Evolutionary conservation across 2,329 filamentous ascomycete genomes (phyloP).

Genomic region (Hyphodiscus sp.): DNA sequence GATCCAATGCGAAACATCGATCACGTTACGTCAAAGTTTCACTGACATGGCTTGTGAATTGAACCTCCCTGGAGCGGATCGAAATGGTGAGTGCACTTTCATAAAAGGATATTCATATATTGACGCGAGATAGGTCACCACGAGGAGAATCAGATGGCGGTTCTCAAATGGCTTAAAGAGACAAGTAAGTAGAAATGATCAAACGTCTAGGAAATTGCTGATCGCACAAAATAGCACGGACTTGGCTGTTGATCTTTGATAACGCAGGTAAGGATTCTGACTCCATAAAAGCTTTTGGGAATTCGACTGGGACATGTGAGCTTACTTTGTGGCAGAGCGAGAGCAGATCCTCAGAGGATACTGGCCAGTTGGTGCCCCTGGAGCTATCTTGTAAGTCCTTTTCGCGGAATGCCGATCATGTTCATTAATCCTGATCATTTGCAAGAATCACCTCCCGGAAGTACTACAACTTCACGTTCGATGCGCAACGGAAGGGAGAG

Average conservation of each 20-base stretch:
- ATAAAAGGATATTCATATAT: not conserved
- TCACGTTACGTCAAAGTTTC: slow-evolving; percentile 24
- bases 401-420: not conserved
- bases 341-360: slow-evolving; percentile 19
- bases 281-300: no score
- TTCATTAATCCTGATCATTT: not conserved
- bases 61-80: slow-evolving; percentile 20
- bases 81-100: slow-evolving; percentile 3
- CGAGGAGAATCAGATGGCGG: slow-evolving; percentile 15
- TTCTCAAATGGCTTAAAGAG: slow-evolving; percentile 14
- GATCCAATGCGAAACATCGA: slow-evolving; percentile 22
- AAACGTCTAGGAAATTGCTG: not conserved
- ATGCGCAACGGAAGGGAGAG: slow-evolving; percentile 15
- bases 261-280: slow-evolving; percentile 17
- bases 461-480: slow-evolving; percentile 24
- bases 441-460: slow-evolving; percentile 20
- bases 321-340: no score
- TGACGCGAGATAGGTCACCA: slow-evolving; percentile 4
- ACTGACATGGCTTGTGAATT: slow-evolving; percentile 23
- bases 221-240: slow-evolving; percentile 1
- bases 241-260: slow-evolving; percentile 18
- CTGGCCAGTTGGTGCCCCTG: slow-evolving; percentile 20
- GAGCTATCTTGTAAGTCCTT: slow-evolving; percentile 15
- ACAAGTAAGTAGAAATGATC: slow-evolving; percentile 7
- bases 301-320: no score